Evolutionary conservation across 306 rosid species (phyloP).

Genomic region (Vachellia collinsii): DNA sequence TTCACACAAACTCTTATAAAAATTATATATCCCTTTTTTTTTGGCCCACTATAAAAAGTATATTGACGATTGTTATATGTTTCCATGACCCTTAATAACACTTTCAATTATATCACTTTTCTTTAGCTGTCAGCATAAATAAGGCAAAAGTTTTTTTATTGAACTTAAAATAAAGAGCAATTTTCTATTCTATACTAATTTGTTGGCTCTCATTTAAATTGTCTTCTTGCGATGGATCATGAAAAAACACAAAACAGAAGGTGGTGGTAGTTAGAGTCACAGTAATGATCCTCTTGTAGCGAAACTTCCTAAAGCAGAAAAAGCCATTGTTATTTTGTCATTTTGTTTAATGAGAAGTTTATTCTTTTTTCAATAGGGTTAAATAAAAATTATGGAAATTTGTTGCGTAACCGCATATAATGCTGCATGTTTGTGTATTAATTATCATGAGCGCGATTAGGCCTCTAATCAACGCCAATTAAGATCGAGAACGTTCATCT

Average conservation of each 20-base stretch:
- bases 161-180: not conserved
- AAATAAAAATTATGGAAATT: not conserved
- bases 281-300: not conserved
- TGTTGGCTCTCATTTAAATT: not conserved
- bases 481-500: not conserved
- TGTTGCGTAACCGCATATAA: not conserved
- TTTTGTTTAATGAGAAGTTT: not conserved
- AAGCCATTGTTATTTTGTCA: not conserved
- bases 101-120: not conserved
- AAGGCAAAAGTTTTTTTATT: too few species aligned
- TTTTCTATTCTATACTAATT: not conserved
- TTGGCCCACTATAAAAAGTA: too few species aligned
- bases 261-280: not conserved
- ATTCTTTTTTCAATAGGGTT: not conserved
- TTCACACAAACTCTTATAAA: not conserved
- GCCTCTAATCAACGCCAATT: not conserved
- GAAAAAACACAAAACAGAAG: not conserved
- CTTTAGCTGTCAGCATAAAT: not conserved
- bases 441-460: not conserved
- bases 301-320: not conserved
- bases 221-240: not conserved
- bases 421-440: not conserved
- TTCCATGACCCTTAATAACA: not conserved
- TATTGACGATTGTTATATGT: not conserved
- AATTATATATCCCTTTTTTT: too few species aligned